These are phyloP conservation scores for Backusella morwellensis DNA, from an alignment of 192 early-diverging fungal species.

Conservation along the genomic window DNA sequence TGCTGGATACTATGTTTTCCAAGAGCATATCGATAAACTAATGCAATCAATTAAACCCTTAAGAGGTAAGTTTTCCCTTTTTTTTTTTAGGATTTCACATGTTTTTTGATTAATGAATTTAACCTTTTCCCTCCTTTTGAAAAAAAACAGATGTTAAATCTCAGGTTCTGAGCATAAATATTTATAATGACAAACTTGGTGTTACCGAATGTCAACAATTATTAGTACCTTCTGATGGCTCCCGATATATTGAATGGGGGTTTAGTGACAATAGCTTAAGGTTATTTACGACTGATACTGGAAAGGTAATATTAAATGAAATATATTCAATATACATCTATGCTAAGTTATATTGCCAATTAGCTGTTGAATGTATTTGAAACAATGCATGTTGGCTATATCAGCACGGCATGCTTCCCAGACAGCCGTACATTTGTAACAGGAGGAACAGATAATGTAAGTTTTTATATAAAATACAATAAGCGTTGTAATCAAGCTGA, in stretches of 20 bases:
- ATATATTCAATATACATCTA: not conserved
- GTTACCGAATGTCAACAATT: conserved; percentile 40
- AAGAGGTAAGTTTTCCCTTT: conserved; percentile 31
- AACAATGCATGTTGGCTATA: conserved; percentile 54
- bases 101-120: not conserved
- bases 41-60: conserved; percentile 52
- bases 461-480: not conserved
- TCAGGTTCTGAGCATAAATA: conserved; percentile 47
- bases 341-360: not conserved
- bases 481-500: not conserved
- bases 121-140: not conserved
- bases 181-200: conserved; percentile 40
- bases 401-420: conserved; percentile 57
- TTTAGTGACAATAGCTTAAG: conserved; percentile 58
- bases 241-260: conserved; percentile 61
- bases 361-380: conserved; percentile 54
- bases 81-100: not conserved
- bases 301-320: conserved; percentile 36
- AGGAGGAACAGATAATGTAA: conserved; percentile 52
- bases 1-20: conserved; percentile 44
- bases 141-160: conserved; percentile 40
- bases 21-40: conserved; percentile 46
- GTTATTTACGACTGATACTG: conserved; percentile 45
- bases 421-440: conserved; percentile 60
- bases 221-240: conserved; percentile 40